A percentile compares a stretch with the other conserved stretches of the same genome.
Conservation (phyloP, 768 basidiomycete genomes). For the Lactarius evosmus region DNA sequence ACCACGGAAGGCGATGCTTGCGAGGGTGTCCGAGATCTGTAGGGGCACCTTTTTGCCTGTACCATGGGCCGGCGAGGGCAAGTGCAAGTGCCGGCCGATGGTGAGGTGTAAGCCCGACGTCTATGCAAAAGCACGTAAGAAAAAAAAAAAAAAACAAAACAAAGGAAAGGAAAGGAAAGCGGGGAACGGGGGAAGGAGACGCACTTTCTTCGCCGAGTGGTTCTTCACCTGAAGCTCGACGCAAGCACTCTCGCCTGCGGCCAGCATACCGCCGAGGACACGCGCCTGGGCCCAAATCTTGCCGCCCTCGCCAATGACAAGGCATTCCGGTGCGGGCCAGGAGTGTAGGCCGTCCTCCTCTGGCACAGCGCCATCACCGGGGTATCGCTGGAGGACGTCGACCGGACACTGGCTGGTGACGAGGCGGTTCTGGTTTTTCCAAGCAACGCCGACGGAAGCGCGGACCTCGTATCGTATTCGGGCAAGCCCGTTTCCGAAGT, state of each 20-base stretch:
- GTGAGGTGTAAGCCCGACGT: conserved; percentile 64
- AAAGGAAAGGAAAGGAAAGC: background rate
- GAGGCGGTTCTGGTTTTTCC: conserved; percentile 70
- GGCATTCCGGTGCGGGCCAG: conserved; percentile 49
- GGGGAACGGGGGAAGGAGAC: conserved; percentile 1
- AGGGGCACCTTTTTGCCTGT: conserved; percentile 41
- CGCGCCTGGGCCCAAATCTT: conserved; percentile 75
- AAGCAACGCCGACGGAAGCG: conserved; percentile 66
- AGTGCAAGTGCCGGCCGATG: conserved; percentile 56
- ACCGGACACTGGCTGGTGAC: conserved; percentile 60
- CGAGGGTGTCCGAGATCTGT: conserved; percentile 64
- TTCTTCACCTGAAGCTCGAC: conserved; percentile 80
- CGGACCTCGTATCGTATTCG: conserved; percentile 68
- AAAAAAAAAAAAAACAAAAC: background rate
- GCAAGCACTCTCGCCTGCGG: conserved; percentile 68
- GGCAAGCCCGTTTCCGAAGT: conserved; percentile 67
- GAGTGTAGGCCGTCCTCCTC: conserved; percentile 36
- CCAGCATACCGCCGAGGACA: conserved; percentile 57
- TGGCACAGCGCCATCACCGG: background rate
- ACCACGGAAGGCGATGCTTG: conserved; percentile 67
- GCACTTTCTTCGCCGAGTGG: conserved; percentile 74
- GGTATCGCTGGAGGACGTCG: conserved; percentile 55
- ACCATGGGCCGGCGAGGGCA: conserved; percentile 40
- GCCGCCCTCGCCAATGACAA: conserved; percentile 71
- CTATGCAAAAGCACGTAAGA: conserved; percentile 38